Evolutionary conservation across 139 green algal species (phyloP), one percentile per base, ranked within the genome.

Genomic region (Tetradesmus obliquus): DNA sequence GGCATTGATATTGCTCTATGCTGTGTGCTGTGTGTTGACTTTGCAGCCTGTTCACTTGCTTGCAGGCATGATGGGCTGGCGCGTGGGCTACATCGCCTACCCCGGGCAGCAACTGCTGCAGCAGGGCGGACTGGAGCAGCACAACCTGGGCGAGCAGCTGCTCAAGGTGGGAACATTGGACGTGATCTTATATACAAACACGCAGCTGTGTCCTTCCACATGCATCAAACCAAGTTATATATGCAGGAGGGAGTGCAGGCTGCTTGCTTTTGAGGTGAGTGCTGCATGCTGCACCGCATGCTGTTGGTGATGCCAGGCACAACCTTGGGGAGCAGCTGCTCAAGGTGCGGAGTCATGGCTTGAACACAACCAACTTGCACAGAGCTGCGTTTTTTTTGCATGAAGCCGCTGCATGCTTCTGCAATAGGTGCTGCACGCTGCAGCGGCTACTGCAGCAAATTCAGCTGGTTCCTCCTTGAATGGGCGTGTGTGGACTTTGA

Each of bases 21-120:
- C 12, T 22, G 17, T 79, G 9, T 12, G 71, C 22, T 53, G 8
- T 3, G 54, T 82, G 76, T 10, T 82, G 76, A 5, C 24, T 82
- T 2, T n/a, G 3, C 5, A 10, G 9, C 2, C 24, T 12, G 32
- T 57, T 57, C 1, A 3, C 0, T 20, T 82, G 76, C 79, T 12
- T 24, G 66, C 66, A 76, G 97, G 97, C 87, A 98, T 99, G 96
- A 98, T 98, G 97, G 97, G 97, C 32, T 99, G 97, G 97, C 24
- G 90, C 8, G 90, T 92, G 45, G 90, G 90, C 17, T 92, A 92
- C 83, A 92, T 92, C 45, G 90, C 90, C 7, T 92, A 89, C 13
- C 90, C 90, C 3, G 82, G 88, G 53, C 53, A 84, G 54, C 53
- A 89, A 82, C 66, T 72, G 69, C 81, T 72, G 58, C 17, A 79